phyloP scores from a whole-genome alignment of 257 asterid species.

The Solanum chilense region DNA sequence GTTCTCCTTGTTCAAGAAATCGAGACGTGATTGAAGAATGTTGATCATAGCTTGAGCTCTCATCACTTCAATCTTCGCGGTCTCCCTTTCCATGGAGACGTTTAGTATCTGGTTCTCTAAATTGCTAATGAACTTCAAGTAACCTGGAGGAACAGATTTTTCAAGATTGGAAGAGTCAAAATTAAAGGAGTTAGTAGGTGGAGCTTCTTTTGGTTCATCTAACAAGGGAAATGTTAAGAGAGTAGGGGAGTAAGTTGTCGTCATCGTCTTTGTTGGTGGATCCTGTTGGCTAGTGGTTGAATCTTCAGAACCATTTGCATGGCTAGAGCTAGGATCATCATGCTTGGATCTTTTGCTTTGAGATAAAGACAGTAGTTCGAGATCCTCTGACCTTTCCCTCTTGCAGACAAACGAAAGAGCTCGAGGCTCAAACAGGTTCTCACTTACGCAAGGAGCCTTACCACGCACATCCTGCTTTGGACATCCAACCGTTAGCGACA shows the following conservation, averaged over 20 bases:
- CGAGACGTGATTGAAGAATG: constrained; percentile 71
- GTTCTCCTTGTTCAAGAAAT: constrained; percentile 50
- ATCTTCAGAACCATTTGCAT: constrained; percentile 88
- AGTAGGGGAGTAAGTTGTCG: constrained; percentile 49
- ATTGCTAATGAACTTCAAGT: constrained; percentile 72
- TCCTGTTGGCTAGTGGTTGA: constrained; percentile 87
- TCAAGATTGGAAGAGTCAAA: constrained; percentile 88
- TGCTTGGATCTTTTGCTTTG: constrained; percentile 59
- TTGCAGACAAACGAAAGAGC: constrained; percentile 51
- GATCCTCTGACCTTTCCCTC: constrained; percentile 72
- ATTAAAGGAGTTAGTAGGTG: constrained; percentile 22
- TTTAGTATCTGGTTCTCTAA: constrained; percentile 76
- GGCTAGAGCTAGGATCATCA: constrained; percentile 74
- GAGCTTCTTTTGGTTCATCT: constrained; percentile 54
- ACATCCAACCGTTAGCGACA: background rate
- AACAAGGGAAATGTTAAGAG: constrained; percentile 59
- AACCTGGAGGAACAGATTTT: constrained; percentile 92
- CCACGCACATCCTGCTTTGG: constrained; percentile 25
- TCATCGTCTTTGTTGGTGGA: constrained; percentile 43
- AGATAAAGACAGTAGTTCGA: constrained; percentile 52
- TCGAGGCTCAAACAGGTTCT: constrained; percentile 21
- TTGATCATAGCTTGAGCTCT: constrained; percentile 90
- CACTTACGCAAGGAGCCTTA: constrained; percentile 41
- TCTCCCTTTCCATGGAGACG: constrained; percentile 86
- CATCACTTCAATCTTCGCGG: constrained; percentile 87